A percentile compares a stretch with the other conserved stretches of the same genome.
These are phyloP conservation scores for Penicillium bovifimosum DNA, from an alignment of 495 filamentous ascomycete species.

Conservation along the genomic window DNA sequence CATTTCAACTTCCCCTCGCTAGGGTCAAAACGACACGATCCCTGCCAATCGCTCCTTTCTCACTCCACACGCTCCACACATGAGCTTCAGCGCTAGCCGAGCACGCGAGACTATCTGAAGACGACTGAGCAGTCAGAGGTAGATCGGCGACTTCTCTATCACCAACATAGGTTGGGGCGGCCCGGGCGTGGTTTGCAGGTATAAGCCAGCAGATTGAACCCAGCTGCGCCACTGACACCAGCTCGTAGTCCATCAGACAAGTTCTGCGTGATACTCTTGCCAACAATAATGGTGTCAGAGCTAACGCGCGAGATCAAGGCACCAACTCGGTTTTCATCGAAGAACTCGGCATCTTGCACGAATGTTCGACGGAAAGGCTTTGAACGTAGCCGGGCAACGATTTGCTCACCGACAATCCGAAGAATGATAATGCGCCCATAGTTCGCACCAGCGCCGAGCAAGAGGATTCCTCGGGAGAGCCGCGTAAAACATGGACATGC, in stretches of 20 bases:
- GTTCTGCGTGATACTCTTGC: conserved; percentile 97
- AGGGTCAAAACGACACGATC: no score
- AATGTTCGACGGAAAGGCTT: conserved; percentile 87
- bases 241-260: conserved; percentile 88
- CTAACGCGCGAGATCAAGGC: conserved; percentile 92
- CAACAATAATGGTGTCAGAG: conserved; percentile 94
- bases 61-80: no score
- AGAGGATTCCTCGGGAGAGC: conserved; percentile 65
- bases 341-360: conserved; percentile 95
- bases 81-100: no score
- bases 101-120: no score
- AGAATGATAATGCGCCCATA: conserved; percentile 92
- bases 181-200: no score
- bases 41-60: no score
- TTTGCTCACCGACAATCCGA: conserved; percentile 90
- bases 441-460: conserved; percentile 75
- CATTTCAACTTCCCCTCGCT: no score
- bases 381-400: conserved; percentile 83
- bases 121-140: no score
- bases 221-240: conserved; percentile 79
- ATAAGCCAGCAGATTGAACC: conserved; percentile 86
- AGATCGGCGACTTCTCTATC: no score
- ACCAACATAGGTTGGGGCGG: no score
- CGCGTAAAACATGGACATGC: conserved; percentile 70
- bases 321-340: conserved; percentile 94